Evolutionary conservation across 768 basidiomycete species (phyloP).

Genomic region (Russula ochroleuca): DNA sequence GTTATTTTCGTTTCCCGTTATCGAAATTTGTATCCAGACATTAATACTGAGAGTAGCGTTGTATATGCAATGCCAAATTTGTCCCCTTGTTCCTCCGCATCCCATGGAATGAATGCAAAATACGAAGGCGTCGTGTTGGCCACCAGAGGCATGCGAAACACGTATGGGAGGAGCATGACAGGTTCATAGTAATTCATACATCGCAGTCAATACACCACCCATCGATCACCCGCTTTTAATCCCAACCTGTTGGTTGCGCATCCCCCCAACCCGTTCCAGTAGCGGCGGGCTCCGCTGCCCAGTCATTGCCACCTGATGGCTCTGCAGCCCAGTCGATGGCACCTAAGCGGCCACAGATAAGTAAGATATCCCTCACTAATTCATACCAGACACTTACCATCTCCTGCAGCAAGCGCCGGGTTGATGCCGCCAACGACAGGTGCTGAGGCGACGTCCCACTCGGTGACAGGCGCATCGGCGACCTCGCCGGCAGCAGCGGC

Average conservation of each 20-base stretch:
- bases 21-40: slow-evolving; percentile 6
- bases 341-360: slow-evolving; percentile 30
- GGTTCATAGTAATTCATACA: slow-evolving; percentile 21
- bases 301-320: slow-evolving; percentile 30
- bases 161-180: slow-evolving; percentile 13
- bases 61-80: slow-evolving; percentile 12
- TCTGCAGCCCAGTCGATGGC: slow-evolving; percentile 38
- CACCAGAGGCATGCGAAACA: slow-evolving; percentile 11
- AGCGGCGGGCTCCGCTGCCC: slow-evolving; percentile 34
- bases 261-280: slow-evolving; percentile 26
- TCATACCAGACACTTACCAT: slow-evolving; percentile 43
- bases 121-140: slow-evolving; percentile 10
- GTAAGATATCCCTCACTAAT: not conserved
- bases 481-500: slow-evolving; percentile 54
- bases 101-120: not conserved
- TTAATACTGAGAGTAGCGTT: slow-evolving; percentile 13
- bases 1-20: slow-evolving; percentile 7
- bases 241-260: slow-evolving; percentile 23
- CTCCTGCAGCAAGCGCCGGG: slow-evolving; percentile 64
- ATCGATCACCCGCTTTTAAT: slow-evolving; percentile 20
- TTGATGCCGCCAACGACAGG: slow-evolving; percentile 69
- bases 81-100: not conserved
- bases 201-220: slow-evolving; percentile 15
- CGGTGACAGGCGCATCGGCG: slow-evolving; percentile 50
- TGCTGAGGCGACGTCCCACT: slow-evolving; percentile 75